A percentile compares a stretch with the other conserved stretches of the same genome.
Evolutionary conservation across 2,329 filamentous ascomycete genomes (phyloP).

Genomic region (Neopestalotiopsis sp.): DNA sequence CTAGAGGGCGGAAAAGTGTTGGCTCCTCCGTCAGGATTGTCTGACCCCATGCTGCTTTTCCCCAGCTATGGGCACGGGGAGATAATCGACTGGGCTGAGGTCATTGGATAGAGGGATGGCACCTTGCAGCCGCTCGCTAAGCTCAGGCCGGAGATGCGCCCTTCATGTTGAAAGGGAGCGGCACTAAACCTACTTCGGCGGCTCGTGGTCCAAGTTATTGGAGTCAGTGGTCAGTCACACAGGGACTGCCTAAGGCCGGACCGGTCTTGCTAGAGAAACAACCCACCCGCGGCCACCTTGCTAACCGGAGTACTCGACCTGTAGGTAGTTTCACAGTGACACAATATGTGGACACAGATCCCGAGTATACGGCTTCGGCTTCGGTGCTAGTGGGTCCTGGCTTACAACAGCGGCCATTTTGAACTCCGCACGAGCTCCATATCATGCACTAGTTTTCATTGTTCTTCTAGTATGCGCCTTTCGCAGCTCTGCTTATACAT

Average conservation of each 20-base stretch:
- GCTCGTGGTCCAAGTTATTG: not conserved
- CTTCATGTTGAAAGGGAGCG: constrained; percentile 7
- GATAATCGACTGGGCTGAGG: constrained; percentile 4
- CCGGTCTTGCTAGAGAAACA: not conserved
- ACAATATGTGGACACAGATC: not conserved
- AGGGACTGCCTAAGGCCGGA: not conserved
- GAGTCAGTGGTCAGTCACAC: not conserved
- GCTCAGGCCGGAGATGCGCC: constrained; percentile 9
- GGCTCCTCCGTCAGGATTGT: not conserved
- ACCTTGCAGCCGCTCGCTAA: constrained; percentile 5
- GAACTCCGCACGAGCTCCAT: not conserved
- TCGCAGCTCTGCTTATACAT: not conserved
- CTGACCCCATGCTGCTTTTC: constrained; percentile 1
- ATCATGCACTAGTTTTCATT: not conserved
- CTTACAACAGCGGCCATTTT: not conserved
- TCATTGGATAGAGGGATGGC: constrained; percentile 6
- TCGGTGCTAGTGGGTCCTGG: not conserved
- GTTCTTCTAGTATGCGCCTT: not conserved
- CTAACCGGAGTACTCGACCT: not conserved
- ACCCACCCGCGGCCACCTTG: not conserved
- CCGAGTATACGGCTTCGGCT: not conserved
- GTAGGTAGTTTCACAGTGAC: not conserved
- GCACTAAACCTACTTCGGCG: not conserved
- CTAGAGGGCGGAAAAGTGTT: not conserved
- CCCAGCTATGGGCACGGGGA: not conserved